Evolutionary conservation across 2,329 filamentous ascomycete genomes (phyloP), one percentile per base, ranked within the genome.

Genomic region (Hymenoscyphus albidus): DNA sequence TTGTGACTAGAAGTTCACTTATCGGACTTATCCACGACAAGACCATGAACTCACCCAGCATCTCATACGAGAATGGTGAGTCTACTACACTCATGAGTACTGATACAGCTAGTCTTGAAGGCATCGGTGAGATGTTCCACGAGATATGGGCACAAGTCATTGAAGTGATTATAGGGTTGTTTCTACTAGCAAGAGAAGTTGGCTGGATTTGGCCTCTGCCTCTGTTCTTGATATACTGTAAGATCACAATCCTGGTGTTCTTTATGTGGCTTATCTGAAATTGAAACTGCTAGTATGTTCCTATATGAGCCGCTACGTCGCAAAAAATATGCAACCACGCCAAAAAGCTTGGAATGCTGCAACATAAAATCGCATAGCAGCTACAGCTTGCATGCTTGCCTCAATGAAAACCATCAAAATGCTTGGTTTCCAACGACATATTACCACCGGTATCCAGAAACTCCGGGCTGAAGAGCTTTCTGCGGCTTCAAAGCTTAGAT

Each of bases 171-270:
- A 68, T 81, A 32, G 80, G 79, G 0, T 72, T 78, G 1, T 61
- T 64, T 4, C 71, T 81, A 60, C 66, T 82, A 3, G 72, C 76
- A 2, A 67, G 65, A 10, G 67, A 80, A 64, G 75, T 81, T 5
- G 77, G 78, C 5, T 80, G 78, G 78, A 57, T 81, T 4, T 79
- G 73, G 68, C 76, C 75, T 0, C 63, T 81, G 13, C 79, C 80
- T 0, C 65, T 80, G 1, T 63, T 77, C 6, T 66, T 80, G 12
- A 79, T 81, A 4, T 74, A 78, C 22, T 66, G 79, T 80, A 66
- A 72, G 78, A 38, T 10, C 27, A 5, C 4, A 35, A 35, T 16
- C 16, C 7, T 27, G 22, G 10, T 3, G 27, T 27, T 3, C 27
- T 18, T 13, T 13, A n/a, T 38, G 27, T 3, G 2, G 1, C 13